Base-by-base conservation (phyloP, 345 rosid genomes). In the Citrus sp. region DNA sequence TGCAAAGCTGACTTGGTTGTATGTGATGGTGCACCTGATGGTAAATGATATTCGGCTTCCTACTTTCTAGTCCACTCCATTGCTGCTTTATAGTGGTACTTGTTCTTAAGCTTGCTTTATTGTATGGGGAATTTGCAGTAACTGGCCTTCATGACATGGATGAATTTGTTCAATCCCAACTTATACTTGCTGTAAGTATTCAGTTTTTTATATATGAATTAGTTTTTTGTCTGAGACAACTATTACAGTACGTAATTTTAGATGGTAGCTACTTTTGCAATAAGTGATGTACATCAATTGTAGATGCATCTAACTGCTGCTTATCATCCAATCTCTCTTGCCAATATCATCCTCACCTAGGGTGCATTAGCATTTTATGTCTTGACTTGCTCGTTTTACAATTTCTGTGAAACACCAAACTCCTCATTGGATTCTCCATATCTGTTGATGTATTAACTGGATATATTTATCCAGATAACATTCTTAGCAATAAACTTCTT, bases 81-180 rank as follows among this genome's bases (percentile, higher is more conserved):
- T 25, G 51, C 60, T 14, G 0, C 38, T 68, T 77, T 51, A 7
- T 69, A 18, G 4, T 22, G 40, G 67, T 60, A 37, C 67, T 30
- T 42, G 67, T 77, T 67, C 69, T 68, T 18, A 77, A 61, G 40
- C 71, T 79, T 51, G 64, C 37, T 74, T 74, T 79, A 7, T 56
- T 72, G 54, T 6, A 6, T 84, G 76, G 38, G 83, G 68, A 51
- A 84, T 86, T 86, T 84, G 82, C 87, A 95, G 99, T 96, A 70
- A 94, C 98, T 7, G 99, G 98, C 82, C 95, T 96, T 85, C 99
- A 94, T 79, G 99, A 96, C 85, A 91, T 94, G 98, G 98, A 96
- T 88, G 99, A 96, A 83, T 94, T 91, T 89, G 98, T 94, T 76
- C 98, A 96, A 82, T 96, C 97, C 19, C 98, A 96, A 72, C 97